Base-by-base conservation (phyloP, 306 rosid species). In the Lupinus albus region DNA sequence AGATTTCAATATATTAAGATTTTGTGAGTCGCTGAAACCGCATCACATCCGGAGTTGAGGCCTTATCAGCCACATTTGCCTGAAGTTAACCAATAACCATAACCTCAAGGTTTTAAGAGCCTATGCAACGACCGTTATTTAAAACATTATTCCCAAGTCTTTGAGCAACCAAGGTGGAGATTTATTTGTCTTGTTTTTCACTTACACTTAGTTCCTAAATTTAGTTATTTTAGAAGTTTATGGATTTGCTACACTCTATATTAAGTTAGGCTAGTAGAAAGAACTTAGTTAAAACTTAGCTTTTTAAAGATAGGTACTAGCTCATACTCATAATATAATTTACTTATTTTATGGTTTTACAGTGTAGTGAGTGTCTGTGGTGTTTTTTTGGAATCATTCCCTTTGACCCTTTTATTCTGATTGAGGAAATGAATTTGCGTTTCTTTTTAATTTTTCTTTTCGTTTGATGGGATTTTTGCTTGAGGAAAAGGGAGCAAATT, bases 391-490 rank as follows among this genome's bases (percentile, higher is more conserved):
- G 48, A 2, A 25, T 21, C 45, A 6, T 47, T 25, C 11, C 30
- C 28, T 47, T 64, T n/a, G 46, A 51, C 30, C 11, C 41, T 54
- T 39, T 59, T 70, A 1, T 38, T 18, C 8, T 20, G n/a, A 59
- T 13, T 10, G 30, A 20, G 7, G 30, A 39, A 41, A 10, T 46
- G 50, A 17, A 46, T 17, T 47, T 58, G 49, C 13, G 46, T 16
- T 56, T 15, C 16, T 46, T 5, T 45, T 70, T 11, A 6, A 15
- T n/a, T 18, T 16, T 3, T 44, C 41, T 5, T 56, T 28, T 10
- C 49, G 2, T 32, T 25, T 54, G 61, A n/a, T 30, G 61, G 17
- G 61, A 1, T 25, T 55, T 28, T 56, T 56, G 62, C n/a, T 56
- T 12, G 33, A 32, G 7, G 44, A 39, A 8, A 32, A 32, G 41